These are phyloP conservation scores for Botryosphaeria dothidea DNA, from an alignment of 2,329 filamentous ascomycete species.

Conservation along the genomic window DNA sequence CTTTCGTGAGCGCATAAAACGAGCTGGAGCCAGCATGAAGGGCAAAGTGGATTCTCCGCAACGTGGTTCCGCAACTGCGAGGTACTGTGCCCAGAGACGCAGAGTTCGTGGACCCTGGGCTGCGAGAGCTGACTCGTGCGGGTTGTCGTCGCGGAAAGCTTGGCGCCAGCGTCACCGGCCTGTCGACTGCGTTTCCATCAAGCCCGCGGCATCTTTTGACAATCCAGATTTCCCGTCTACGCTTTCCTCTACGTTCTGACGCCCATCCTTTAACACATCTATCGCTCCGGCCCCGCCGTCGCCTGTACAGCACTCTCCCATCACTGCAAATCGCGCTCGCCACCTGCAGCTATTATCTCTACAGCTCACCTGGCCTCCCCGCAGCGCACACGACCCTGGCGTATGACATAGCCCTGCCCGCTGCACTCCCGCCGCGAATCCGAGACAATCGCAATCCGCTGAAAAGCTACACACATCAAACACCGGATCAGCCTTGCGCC, in stretches of 20 bases:
- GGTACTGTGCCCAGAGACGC: neutral
- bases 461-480: neutral
- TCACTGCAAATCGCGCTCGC: neutral
- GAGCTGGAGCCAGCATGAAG: neutral
- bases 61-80: neutral
- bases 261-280: neutral
- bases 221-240: neutral
- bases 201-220: too few species aligned
- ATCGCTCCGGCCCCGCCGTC: neutral
- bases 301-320: slow-evolving; percentile 5
- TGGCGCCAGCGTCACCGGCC: neutral
- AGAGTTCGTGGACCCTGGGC: neutral
- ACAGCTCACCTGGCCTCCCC: slow-evolving; percentile 5
- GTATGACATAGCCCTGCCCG: slow-evolving; percentile 8
- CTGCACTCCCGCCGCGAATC: neutral
- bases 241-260: neutral
- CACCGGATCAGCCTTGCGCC: neutral
- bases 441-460: neutral
- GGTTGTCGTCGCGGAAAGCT: neutral
- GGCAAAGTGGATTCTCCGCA: neutral
- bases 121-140: neutral
- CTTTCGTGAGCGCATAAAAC: neutral
- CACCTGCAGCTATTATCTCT: neutral
- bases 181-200: neutral
- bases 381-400: slow-evolving; percentile 8